Conservation (phyloP, 1,139 yeast species). For the Scheffersomyces lignicola region DNA sequence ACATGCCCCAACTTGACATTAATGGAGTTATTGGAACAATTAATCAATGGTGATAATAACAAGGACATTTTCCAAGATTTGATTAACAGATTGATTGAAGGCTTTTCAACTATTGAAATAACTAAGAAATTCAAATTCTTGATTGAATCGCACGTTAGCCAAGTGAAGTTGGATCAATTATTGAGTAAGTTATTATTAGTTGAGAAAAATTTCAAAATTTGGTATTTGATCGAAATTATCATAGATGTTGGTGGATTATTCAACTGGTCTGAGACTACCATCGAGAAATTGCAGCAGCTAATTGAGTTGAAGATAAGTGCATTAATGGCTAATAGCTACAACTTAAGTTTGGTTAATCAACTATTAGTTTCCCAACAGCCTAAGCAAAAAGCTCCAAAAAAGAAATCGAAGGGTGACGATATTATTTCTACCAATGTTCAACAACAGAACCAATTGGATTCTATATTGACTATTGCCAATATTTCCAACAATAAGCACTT, state of each 20-base stretch:
- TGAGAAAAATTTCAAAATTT: conserved; percentile 41
- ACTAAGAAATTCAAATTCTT: conserved; percentile 32
- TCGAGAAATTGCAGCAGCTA: conserved; percentile 43
- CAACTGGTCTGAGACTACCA: conserved; percentile 54
- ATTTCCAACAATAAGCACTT: conserved; percentile 23
- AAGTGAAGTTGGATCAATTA: conserved; percentile 43
- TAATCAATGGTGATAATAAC: conserved; percentile 44
- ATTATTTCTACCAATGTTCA: conserved; percentile 18
- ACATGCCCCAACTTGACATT: conserved; percentile 73
- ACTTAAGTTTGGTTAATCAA: conserved; percentile 57
- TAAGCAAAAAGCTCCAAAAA: conserved; percentile 20
- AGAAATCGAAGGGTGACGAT: conserved; percentile 16
- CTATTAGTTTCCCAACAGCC: conserved; percentile 32
- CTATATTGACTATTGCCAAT: conserved; percentile 38
- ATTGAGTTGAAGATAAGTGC: conserved; percentile 52
- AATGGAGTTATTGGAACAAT: conserved; percentile 59
- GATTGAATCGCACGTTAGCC: conserved; percentile 18
- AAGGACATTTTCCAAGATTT: conserved; percentile 70
- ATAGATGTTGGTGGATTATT: conserved; percentile 75
- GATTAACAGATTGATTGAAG: conserved; percentile 63
- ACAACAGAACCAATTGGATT: conserved; percentile 35
- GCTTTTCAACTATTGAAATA: conserved; percentile 51
- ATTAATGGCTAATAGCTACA: conserved; percentile 50
- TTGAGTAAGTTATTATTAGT: conserved; percentile 28
- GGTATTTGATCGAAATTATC: conserved; percentile 59